phyloP scores from a whole-genome alignment of 2,329 filamentous ascomycete genomes.

The Cytospora mali region DNA sequence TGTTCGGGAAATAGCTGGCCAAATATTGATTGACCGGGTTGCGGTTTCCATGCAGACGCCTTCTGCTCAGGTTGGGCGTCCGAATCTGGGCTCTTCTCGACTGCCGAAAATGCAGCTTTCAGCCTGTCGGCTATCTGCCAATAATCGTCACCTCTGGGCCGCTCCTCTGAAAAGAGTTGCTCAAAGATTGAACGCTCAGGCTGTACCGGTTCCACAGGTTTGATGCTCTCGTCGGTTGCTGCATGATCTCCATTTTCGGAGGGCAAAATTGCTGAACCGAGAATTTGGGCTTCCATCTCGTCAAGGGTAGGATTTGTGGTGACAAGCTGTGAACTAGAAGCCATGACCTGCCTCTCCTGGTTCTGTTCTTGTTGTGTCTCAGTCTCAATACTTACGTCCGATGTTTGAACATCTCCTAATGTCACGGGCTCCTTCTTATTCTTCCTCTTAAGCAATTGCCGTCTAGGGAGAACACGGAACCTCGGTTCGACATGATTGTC shows the following conservation, averaged over 20 bases:
- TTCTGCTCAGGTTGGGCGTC: neutral
- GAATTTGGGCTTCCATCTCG: neutral
- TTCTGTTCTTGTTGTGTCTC: neutral
- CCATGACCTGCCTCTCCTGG: neutral
- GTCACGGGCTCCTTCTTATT: neutral
- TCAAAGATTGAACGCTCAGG: conserved; percentile 15
- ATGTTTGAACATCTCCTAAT: neutral
- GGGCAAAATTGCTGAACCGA: neutral
- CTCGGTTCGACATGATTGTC: conserved; percentile 1
- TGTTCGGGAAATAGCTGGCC: conserved; percentile 23
- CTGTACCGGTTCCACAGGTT: neutral
- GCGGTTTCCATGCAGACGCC: neutral
- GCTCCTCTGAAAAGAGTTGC: conserved; percentile 18
- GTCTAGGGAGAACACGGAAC: conserved; percentile 1
- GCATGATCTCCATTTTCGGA: neutral
- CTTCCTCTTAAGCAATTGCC: neutral
- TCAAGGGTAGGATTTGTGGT: neutral
- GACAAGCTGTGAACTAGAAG: neutral
- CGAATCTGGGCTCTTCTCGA: neutral
- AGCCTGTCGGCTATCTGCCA: neutral
- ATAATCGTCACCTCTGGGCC: neutral
- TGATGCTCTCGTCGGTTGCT: neutral
- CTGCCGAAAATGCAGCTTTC: conserved; percentile 2
- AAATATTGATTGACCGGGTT: conserved; percentile 11
- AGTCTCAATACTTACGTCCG: neutral